Percentiles rank a stretch among this genome's conserved stretches.
phyloP scores from a whole-genome alignment of 2,329 filamentous ascomycete species.

The Aspergillus spinulosporus region DNA sequence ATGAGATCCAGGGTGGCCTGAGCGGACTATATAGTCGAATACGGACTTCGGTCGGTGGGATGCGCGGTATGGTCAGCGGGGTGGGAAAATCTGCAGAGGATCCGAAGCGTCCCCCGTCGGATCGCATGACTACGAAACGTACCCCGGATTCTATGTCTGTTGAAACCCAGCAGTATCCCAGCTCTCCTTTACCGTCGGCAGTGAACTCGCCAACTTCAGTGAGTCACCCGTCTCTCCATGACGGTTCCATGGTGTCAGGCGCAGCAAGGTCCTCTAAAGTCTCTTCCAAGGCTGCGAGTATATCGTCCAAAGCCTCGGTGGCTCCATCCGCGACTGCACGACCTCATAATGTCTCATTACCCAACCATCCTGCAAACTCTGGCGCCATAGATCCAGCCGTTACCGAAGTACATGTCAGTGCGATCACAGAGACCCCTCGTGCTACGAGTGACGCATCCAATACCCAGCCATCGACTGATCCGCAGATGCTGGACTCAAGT shows the following conservation, averaged over 20 bases:
- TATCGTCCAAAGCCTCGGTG: constrained; percentile 46
- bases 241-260: constrained; percentile 25
- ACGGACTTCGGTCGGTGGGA: constrained; percentile 75
- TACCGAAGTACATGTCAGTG: constrained; percentile 49
- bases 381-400: constrained; percentile 46
- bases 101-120: constrained; percentile 30
- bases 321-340: constrained; percentile 39
- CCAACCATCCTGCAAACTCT: constrained; percentile 34
- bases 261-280: constrained; percentile 38
- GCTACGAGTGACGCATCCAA: constrained; percentile 35
- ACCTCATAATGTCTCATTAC: constrained; percentile 39
- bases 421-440: constrained; percentile 30
- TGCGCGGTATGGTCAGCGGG: constrained; percentile 54
- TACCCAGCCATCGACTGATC: constrained; percentile 32
- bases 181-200: constrained; percentile 40
- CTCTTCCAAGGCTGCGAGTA: constrained; percentile 44
- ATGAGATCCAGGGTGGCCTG: constrained; percentile 79
- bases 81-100: constrained; percentile 34
- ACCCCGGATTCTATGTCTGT: constrained; percentile 25
- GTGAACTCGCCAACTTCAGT: constrained; percentile 39
- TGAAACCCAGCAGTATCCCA: constrained; percentile 30
- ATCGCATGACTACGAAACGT: constrained; percentile 30
- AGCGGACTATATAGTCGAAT: constrained; percentile 87
- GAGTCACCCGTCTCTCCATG: constrained; percentile 33
- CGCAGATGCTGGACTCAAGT: constrained; percentile 32